Conservation (phyloP, 2,329 filamentous ascomycete species). For the Apiospora pterosperma region DNA sequence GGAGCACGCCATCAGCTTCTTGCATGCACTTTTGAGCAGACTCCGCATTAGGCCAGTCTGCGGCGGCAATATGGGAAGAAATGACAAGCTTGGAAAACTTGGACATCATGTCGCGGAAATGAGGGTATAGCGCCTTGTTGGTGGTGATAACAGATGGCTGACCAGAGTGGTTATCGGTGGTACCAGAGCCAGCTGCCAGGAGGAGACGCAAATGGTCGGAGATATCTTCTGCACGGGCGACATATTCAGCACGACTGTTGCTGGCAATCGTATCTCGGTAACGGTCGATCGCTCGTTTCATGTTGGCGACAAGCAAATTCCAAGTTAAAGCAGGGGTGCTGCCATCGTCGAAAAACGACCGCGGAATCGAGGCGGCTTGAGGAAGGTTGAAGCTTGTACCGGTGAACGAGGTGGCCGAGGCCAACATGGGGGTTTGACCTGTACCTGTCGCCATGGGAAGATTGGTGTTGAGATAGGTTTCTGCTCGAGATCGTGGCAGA, state of each 20-base stretch:
- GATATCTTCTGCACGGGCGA: slow-evolving; percentile 93
- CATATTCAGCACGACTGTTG: slow-evolving; percentile 83
- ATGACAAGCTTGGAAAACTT: slow-evolving; percentile 99
- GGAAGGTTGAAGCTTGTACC: slow-evolving; percentile 55
- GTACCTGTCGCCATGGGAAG: slow-evolving; percentile 33
- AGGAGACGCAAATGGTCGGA: slow-evolving; percentile 92
- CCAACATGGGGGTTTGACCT: slow-evolving; percentile 46
- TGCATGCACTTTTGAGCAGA: slow-evolving; percentile 93
- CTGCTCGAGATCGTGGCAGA: slow-evolving; percentile 52
- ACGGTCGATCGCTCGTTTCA: slow-evolving; percentile 84
- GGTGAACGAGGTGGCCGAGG: slow-evolving; percentile 61
- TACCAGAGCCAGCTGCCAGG: slow-evolving; percentile 92
- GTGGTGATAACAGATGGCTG: slow-evolving; percentile 99
- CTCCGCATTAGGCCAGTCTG: slow-evolving; percentile 92
- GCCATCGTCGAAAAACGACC: slow-evolving; percentile 90
- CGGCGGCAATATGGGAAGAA: slow-evolving; percentile 94
- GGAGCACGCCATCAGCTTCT: slow-evolving; percentile 93
- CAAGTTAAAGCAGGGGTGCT: slow-evolving; percentile 78
- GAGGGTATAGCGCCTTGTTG: slow-evolving; percentile 94
- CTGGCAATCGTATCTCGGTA: slow-evolving; percentile 88
- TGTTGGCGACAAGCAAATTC: slow-evolving; percentile 86
- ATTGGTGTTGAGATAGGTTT: slow-evolving; percentile 50
- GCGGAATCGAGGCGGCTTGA: slow-evolving; percentile 61
- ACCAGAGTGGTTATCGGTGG: slow-evolving; percentile 96
- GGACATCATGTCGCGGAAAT: slow-evolving; percentile 99